These are phyloP conservation scores for Inonotus obliquus DNA, from an alignment of 1,284 basidiomycete genomes.

Conservation along the genomic window DNA sequence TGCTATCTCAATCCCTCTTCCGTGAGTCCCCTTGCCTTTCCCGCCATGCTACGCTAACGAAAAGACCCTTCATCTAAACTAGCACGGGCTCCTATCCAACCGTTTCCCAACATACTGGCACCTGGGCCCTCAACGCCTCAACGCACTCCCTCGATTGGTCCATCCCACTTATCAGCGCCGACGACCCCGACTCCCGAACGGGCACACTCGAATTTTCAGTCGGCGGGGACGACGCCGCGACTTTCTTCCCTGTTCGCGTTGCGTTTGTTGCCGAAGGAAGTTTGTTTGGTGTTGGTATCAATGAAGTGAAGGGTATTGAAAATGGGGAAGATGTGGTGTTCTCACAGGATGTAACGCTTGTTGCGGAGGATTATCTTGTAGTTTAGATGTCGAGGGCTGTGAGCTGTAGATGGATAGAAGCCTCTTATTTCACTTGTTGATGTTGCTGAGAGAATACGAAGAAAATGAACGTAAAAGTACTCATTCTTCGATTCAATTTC, in stretches of 20 bases:
- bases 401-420: not conserved
- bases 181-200: conserved; percentile 51
- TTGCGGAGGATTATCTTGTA: conserved; percentile 68
- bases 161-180: conserved; percentile 54
- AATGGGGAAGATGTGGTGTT: conserved; percentile 61
- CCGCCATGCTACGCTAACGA: not conserved
- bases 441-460: not conserved
- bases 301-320: conserved; percentile 51
- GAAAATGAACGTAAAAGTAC: not conserved
- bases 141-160: conserved; percentile 84
- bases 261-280: conserved; percentile 78
- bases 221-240: conserved; percentile 76
- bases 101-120: conserved; percentile 72
- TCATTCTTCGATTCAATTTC: not conserved
- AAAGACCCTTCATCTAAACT: conserved; percentile 12
- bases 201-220: conserved; percentile 88
- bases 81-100: conserved; percentile 83
- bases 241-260: conserved; percentile 92
- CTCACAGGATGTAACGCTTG: conserved; percentile 74
- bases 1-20: conserved; percentile 87
- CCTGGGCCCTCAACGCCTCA: conserved; percentile 78
- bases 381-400: conserved; percentile 28
- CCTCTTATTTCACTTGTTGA: not conserved
- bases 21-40: conserved; percentile 48
- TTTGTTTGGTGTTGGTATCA: conserved; percentile 66